These are phyloP conservation scores for Coleophoma crateriformis DNA, from an alignment of 2,329 filamentous ascomycete genomes.

Conservation along the genomic window DNA sequence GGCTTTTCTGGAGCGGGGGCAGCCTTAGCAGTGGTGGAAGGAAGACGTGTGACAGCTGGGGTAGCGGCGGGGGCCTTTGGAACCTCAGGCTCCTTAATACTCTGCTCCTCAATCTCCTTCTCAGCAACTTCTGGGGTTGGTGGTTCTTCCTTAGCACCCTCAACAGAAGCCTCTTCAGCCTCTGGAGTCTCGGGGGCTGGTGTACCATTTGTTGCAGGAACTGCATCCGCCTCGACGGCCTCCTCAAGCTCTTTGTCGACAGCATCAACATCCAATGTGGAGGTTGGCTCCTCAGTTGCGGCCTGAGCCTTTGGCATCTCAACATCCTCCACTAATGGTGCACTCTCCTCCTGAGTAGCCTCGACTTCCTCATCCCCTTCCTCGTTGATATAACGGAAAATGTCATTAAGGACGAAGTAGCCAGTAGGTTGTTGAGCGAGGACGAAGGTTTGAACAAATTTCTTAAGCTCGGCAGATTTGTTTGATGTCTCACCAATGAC, in stretches of 20 bases:
- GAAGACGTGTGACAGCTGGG: slow-evolving; percentile 38
- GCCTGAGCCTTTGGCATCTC: slow-evolving; percentile 26
- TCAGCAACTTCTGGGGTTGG: slow-evolving; percentile 23
- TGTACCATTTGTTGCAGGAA: slow-evolving; percentile 38
- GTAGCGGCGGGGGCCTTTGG: slow-evolving; percentile 58
- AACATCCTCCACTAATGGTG: slow-evolving; percentile 22
- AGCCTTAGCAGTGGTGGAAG: slow-evolving; percentile 22
- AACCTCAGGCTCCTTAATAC: slow-evolving; percentile 54
- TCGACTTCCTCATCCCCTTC: slow-evolving; percentile 69
- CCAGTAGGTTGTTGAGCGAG: slow-evolving; percentile 93
- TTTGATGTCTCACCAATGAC: slow-evolving; percentile 98
- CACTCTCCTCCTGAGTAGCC: slow-evolving; percentile 20
- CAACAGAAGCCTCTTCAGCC: slow-evolving; percentile 26
- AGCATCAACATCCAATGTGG: slow-evolving; percentile 39
- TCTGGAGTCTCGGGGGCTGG: slow-evolving; percentile 30
- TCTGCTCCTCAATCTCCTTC: slow-evolving; percentile 45
- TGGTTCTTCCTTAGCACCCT: slow-evolving; percentile 26
- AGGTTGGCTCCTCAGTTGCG: slow-evolving; percentile 26
- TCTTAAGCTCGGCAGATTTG: slow-evolving; percentile 84
- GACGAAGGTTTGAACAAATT: slow-evolving; percentile 97
- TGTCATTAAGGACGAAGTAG: slow-evolving; percentile 98
- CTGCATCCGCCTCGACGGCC: slow-evolving; percentile 33
- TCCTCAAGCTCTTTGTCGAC: slow-evolving; percentile 77
- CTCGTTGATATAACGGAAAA: slow-evolving; percentile 88
- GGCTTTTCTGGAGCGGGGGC: slow-evolving; percentile 43